These are phyloP conservation scores for Talaromyces stipitatus DNA, from an alignment of 495 filamentous ascomycete species.

Conservation along the genomic window DNA sequence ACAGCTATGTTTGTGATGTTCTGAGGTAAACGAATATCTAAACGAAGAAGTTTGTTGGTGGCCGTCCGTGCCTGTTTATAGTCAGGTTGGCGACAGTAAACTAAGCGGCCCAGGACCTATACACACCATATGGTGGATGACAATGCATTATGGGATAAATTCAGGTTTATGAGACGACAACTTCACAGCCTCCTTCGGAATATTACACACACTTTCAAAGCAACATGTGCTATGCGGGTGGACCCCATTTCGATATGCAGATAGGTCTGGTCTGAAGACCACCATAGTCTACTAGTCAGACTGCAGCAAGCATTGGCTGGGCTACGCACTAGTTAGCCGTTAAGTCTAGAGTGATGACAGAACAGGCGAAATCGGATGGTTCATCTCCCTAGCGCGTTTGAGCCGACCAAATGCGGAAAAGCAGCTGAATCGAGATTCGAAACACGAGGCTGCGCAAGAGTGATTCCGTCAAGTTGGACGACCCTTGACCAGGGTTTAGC, in stretches of 20 bases:
- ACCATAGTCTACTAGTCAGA: background rate
- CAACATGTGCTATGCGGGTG: constrained; percentile 1
- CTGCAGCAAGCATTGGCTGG: background rate
- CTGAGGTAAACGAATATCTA: background rate
- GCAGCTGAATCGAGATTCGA: background rate
- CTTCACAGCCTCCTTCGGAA: background rate
- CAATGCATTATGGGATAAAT: background rate
- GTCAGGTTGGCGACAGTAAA: background rate
- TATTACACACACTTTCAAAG: background rate
- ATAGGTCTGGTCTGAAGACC: background rate
- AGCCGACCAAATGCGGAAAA: background rate
- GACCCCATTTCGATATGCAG: background rate
- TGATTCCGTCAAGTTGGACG: background rate
- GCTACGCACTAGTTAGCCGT: background rate
- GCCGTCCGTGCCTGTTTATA: constrained; percentile 4
- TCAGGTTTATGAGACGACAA: background rate
- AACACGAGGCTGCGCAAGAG: background rate
- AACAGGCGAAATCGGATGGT: background rate
- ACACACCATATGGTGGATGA: background rate
- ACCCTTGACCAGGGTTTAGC: background rate
- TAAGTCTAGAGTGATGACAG: background rate
- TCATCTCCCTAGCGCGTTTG: background rate
- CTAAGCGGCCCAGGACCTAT: background rate
- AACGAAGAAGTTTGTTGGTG: background rate
- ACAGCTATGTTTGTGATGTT: background rate